Evolutionary conservation across 257 asterid species (phyloP).

Genomic region (Knoxia roxburghii): DNA sequence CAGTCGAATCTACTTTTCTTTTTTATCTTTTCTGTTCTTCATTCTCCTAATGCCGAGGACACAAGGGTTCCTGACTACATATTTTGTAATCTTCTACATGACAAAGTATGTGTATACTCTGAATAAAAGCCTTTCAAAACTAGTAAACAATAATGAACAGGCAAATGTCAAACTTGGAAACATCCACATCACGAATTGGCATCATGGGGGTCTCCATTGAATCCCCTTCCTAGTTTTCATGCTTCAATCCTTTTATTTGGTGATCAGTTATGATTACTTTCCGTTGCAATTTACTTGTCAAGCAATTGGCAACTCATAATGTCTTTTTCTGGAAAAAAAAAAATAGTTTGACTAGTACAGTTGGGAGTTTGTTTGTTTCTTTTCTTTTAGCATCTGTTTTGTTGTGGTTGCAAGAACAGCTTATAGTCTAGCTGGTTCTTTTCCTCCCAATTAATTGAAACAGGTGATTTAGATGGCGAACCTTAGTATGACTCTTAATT

Average conservation of each 20-base stretch:
- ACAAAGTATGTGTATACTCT: neutral
- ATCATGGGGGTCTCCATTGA: neutral
- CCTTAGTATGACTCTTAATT: neutral
- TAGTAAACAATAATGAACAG: neutral
- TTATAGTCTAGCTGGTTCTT: too few species aligned
- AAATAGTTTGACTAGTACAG: neutral
- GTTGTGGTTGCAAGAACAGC: too few species aligned
- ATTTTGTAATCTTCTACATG: too few species aligned
- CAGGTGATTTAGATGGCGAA: too few species aligned
- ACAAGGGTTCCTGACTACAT: neutral
- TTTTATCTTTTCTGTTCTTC: neutral
- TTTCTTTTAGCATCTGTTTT: too few species aligned
- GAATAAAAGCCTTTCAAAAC: neutral
- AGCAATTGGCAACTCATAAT: neutral
- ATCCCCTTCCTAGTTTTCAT: neutral
- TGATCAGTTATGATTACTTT: neutral
- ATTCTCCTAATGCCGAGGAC: neutral
- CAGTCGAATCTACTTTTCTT: neutral
- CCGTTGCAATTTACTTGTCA: neutral
- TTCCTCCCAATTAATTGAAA: too few species aligned
- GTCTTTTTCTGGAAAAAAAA: neutral
- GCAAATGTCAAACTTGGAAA: neutral
- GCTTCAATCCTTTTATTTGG: neutral
- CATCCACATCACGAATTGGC: neutral
- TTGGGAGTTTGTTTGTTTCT: neutral